Evolutionary conservation across 805 yeast genomes (phyloP).

Genomic region (Ogataea pini): DNA sequence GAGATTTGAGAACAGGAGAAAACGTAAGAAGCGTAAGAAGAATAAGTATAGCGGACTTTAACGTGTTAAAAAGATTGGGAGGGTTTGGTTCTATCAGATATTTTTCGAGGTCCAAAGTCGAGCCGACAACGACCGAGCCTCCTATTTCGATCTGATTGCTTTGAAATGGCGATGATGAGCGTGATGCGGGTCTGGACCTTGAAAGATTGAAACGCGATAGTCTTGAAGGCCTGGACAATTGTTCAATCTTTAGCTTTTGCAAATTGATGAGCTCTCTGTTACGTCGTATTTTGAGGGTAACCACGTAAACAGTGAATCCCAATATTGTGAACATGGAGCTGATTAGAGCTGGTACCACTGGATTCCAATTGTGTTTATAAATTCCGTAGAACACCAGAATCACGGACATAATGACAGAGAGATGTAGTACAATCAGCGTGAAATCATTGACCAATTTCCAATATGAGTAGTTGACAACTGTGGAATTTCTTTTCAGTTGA

Average conservation of each 20-base stretch:
- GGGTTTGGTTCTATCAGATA: slow-evolving; percentile 29
- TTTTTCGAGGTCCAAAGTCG: slow-evolving; percentile 25
- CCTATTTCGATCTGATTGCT: slow-evolving; percentile 4
- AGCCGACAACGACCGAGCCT: slow-evolving; percentile 3
- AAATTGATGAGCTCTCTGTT: slow-evolving; percentile 32
- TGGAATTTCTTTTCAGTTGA: slow-evolving; percentile 72
- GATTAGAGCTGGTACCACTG: slow-evolving; percentile 42
- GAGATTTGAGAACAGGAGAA: slow-evolving; percentile 86
- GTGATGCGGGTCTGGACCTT: slow-evolving; percentile 24
- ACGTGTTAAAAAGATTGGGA: slow-evolving; percentile 33
- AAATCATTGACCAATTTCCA: slow-evolving; percentile 70
- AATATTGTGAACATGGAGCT: slow-evolving; percentile 37
- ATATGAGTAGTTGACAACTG: slow-evolving; percentile 68
- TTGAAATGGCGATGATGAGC: slow-evolving; percentile 27
- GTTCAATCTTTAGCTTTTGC: slow-evolving; percentile 32
- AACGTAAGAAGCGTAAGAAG: slow-evolving; percentile 70
- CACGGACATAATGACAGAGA: slow-evolving; percentile 63
- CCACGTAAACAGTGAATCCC: slow-evolving; percentile 37
- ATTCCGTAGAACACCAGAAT: slow-evolving; percentile 68
- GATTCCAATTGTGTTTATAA: slow-evolving; percentile 51
- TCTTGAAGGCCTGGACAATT: slow-evolving; percentile 23
- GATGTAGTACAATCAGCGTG: slow-evolving; percentile 63
- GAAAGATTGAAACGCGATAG: slow-evolving; percentile 20
- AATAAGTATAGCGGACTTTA: slow-evolving; percentile 70
- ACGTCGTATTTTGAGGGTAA: slow-evolving; percentile 32